Evolutionary conservation across 495 filamentous ascomycete species (phyloP).

Genomic region (Neurospora tetraspora): DNA sequence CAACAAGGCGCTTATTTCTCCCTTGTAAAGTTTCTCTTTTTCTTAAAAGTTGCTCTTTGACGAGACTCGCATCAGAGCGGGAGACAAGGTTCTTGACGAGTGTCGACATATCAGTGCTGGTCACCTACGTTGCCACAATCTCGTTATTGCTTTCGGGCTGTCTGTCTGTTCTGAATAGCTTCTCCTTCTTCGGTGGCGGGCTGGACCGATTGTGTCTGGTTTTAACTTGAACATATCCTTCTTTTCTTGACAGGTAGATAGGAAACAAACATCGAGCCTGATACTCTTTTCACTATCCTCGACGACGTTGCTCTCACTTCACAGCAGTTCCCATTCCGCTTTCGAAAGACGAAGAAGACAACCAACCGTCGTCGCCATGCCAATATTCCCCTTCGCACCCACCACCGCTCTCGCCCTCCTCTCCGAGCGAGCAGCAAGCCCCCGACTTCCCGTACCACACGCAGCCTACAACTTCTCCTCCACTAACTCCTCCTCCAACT

Average conservation of each 20-base stretch:
- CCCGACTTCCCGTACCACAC: neutral
- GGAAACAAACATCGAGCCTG: neutral
- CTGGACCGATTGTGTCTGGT: neutral
- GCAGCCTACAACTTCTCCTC: constrained; percentile 4
- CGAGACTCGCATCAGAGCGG: neutral
- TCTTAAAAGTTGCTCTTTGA: neutral
- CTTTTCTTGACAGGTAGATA: neutral
- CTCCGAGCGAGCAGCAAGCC: neutral
- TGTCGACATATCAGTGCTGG: neutral
- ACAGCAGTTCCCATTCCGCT: neutral
- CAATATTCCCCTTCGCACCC: neutral
- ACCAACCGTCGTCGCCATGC: neutral
- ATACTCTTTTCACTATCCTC: neutral
- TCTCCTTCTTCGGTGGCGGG: neutral
- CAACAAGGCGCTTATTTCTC: neutral
- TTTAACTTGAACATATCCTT: neutral
- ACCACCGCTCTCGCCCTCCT: neutral
- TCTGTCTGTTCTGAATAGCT: neutral
- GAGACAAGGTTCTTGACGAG: neutral
- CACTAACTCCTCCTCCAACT: too few species aligned
- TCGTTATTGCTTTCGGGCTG: neutral
- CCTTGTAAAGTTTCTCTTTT: neutral
- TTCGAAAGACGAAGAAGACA: neutral
- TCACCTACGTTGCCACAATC: neutral
- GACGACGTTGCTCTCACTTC: neutral